Base-by-base conservation (phyloP, 768 basidiomycete genomes). In the Pholiota conissans region DNA sequence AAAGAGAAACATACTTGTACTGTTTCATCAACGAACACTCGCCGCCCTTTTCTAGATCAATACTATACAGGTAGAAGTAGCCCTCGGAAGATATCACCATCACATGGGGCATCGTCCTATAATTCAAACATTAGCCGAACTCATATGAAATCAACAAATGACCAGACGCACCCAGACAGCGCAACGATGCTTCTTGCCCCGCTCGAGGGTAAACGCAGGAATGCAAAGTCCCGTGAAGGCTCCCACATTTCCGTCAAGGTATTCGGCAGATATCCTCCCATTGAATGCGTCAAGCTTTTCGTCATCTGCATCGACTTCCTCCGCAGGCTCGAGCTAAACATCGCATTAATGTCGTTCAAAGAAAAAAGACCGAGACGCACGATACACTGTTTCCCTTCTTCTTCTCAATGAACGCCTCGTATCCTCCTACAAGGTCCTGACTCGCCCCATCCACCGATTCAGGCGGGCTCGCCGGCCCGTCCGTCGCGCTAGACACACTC, bases 51-150 rank as follows among this genome's bases (percentile, higher is more conserved):
- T 99, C 96, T 59, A 98, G 74, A 74, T 99, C 96, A 67, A 99
- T 96, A 64, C 83, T 91, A 72, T 98, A 98, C 14, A 90, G 86
- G 68, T 99, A 98, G 71, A 97, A 96, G 64, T 93, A 91, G 1
- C 96, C 96, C 57, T 98, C 95, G 0, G 92, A 91, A 0, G 94
- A 95, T 56, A 98, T 85, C 22, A 99, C 95, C 93, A 97, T 96
- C 10, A 98, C 89, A 59, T 99, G 96, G 0, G 96, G 95, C 74
- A 92, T 90, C 6, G 93, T 94, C 16, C 93, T 95, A 67, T 16
- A 29, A 53, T 34, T 29, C 16, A 37, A 4, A 4, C 28, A 49
- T 27, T 27, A 46, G 26, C 27, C 24, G 29, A 29, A 26, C 42
- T 26, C 30, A 46, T 48, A 55, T 55, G 30, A 16, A 9, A 29